A percentile compares a stretch with the other conserved stretches of the same genome.
Conservation (phyloP, 177 flowering plant genomes). For the Vitis hybrid region DNA sequence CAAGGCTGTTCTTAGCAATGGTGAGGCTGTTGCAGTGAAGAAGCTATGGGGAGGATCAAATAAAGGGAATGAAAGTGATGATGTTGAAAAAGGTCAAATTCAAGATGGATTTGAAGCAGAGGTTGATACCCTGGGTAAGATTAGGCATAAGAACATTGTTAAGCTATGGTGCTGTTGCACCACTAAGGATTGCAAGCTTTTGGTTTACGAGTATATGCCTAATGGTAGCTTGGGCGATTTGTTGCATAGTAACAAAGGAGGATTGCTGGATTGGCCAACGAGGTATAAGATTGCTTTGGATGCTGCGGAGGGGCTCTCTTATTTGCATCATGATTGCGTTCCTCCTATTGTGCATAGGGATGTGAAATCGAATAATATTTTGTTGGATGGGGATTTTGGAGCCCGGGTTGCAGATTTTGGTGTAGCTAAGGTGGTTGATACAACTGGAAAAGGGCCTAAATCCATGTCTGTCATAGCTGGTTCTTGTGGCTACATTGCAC, state of each 20-base stretch:
- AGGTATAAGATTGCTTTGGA: constrained; percentile 63
- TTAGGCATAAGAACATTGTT: constrained; percentile 79
- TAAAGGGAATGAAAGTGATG: constrained; percentile 28
- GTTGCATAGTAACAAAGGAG: constrained; percentile 63
- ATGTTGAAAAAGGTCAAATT: constrained; percentile 46
- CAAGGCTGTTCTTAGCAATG: constrained; percentile 54
- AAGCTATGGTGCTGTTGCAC: constrained; percentile 78
- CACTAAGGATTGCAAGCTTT: constrained; percentile 61
- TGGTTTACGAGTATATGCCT: constrained; percentile 80
- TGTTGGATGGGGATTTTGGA: constrained; percentile 64
- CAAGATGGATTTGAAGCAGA: constrained; percentile 64
- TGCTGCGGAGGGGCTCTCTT: constrained; percentile 79
- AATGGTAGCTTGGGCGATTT: constrained; percentile 82
- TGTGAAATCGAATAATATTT: constrained; percentile 71
- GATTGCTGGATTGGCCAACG: constrained; percentile 64
- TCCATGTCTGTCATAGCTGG: constrained; percentile 84
- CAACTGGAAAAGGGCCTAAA: constrained; percentile 42
- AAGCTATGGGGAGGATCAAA: constrained; percentile 55
- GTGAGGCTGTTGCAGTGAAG: constrained; percentile 71
- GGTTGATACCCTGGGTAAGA: constrained; percentile 73
- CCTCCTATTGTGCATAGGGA: constrained; percentile 85
- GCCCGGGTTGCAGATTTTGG: constrained; percentile 82
- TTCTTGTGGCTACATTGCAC: constrained; percentile 80
- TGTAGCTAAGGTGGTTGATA: constrained; percentile 72
- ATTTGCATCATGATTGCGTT: constrained; percentile 76